phyloP scores from a whole-genome alignment of 2,329 filamentous ascomycete species.

The Pezicula neosporulosa region DNA sequence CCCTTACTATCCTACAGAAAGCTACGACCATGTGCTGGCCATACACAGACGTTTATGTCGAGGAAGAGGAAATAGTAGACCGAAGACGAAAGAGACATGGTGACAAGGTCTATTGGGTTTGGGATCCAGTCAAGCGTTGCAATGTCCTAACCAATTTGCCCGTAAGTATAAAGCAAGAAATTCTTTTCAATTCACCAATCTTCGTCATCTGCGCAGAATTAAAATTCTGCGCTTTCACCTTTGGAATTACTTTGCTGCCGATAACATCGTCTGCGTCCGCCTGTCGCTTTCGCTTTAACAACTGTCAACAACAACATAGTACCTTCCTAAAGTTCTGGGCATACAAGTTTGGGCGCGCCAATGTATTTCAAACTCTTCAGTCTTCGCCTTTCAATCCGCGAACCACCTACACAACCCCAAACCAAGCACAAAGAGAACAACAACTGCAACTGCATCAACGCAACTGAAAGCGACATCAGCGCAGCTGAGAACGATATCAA shows the following conservation, averaged over 20 bases:
- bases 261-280: no score
- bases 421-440: no score
- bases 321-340: no score
- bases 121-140: neutral
- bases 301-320: no score
- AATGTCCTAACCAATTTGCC: neutral
- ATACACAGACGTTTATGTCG: constrained; percentile 2
- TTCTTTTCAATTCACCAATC: neutral
- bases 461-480: neutral
- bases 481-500: neutral
- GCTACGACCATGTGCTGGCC: neutral
- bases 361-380: no score
- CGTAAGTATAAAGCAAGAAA: neutral
- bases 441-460: neutral
- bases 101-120: neutral
- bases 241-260: no score
- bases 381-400: neutral
- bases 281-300: no score
- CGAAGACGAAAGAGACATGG: neutral
- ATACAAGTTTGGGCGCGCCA: no score
- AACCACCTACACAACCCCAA: no score
- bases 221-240: no score
- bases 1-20: neutral
- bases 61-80: neutral
- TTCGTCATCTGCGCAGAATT: no score